Percentiles rank a stretch among this genome's conserved stretches.
phyloP scores from a whole-genome alignment of 2,329 filamentous ascomycete species.

The Fusarium compactum region DNA sequence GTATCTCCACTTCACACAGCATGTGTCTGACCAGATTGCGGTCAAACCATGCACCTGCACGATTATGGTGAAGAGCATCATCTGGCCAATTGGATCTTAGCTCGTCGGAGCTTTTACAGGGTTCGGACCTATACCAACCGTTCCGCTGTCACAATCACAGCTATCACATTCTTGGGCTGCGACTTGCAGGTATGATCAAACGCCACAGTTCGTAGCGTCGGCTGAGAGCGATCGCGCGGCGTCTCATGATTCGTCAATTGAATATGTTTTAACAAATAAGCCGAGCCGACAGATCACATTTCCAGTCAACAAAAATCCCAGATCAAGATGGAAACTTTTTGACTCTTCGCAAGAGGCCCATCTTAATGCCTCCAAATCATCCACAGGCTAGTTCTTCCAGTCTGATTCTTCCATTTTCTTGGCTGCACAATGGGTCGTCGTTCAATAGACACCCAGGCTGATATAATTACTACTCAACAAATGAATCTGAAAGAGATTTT shows the following conservation, averaged over 20 bases:
- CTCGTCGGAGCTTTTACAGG: background rate
- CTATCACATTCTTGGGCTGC: background rate
- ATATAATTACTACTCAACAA: background rate
- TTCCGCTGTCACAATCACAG: background rate
- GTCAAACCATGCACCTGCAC: background rate
- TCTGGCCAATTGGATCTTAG: background rate
- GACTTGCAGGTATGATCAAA: background rate
- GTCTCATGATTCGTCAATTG: rapidly evolving
- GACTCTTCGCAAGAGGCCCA: too few relatives aligned
- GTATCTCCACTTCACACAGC: rapidly evolving
- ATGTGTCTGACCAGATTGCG: rapidly evolving
- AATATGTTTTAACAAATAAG: too few relatives aligned
- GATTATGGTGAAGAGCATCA: background rate
- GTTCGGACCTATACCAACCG: background rate
- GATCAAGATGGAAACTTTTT: too few relatives aligned
- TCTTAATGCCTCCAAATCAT: background rate
- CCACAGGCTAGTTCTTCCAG: background rate
- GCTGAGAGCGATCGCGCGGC: background rate
- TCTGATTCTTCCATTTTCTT: background rate
- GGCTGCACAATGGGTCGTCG: too few relatives aligned
- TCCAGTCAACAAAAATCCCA: background rate
- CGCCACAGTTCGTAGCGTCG: background rate
- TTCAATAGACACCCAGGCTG: rapidly evolving
- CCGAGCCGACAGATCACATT: rapidly evolving
- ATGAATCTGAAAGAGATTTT: rapidly evolving